phyloP scores from a whole-genome alignment of 192 early-diverging fungal genomes.

The Backusella morwellensis region DNA sequence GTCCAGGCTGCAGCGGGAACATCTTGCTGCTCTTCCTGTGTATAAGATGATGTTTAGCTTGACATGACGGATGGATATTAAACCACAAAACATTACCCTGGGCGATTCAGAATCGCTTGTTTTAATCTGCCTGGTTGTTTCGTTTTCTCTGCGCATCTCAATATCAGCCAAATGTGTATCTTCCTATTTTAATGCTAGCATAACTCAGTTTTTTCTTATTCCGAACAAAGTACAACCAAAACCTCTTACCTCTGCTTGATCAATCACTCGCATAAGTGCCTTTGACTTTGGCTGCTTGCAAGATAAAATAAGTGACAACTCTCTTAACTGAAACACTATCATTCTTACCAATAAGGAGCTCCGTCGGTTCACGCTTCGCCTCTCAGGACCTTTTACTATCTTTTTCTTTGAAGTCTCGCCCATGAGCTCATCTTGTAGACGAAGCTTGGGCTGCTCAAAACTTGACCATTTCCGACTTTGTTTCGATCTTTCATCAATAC shows the following conservation, averaged over 20 bases:
- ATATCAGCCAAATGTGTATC: slow-evolving; percentile 29
- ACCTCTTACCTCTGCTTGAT: slow-evolving; percentile 23
- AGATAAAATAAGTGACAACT: not conserved
- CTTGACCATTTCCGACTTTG: not conserved
- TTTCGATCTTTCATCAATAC: slow-evolving; percentile 19
- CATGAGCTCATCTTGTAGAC: slow-evolving; percentile 7
- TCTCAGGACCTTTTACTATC: slow-evolving; percentile 18
- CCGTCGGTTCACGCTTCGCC: slow-evolving; percentile 21
- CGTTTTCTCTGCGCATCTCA: slow-evolving; percentile 29
- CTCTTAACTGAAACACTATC: not conserved
- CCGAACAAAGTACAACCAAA: not conserved
- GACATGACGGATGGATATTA: not conserved
- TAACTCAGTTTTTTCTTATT: not conserved
- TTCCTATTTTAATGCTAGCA: slow-evolving; percentile 20
- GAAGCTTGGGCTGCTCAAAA: not conserved
- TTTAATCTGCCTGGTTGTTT: slow-evolving; percentile 22
- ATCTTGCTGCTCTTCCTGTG: not conserved
- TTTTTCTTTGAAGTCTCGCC: not conserved
- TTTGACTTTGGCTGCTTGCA: slow-evolving; percentile 21
- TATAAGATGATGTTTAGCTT: not conserved
- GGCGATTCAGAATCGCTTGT: not conserved
- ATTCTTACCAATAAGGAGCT: slow-evolving; percentile 29
- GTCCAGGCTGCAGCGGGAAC: slow-evolving; percentile 19
- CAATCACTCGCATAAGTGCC: slow-evolving; percentile 21
- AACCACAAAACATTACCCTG: not conserved